Conservation (phyloP, 1,284 basidiomycete species). For the Microbotryomycetes sp. region DNA sequence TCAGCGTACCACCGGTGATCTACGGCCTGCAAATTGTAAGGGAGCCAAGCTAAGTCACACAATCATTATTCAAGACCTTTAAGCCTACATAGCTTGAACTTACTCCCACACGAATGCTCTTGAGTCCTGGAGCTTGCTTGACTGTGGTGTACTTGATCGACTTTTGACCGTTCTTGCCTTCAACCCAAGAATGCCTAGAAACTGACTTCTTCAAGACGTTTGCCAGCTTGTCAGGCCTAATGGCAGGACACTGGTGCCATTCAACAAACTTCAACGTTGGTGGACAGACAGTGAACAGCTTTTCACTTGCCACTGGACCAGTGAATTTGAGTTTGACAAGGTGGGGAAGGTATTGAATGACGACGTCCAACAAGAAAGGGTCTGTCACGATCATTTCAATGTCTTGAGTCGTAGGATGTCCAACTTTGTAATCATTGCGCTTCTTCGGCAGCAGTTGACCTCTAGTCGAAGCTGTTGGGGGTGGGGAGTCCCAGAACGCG, state of each 20-base stretch:
- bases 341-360: slow-evolving; percentile 17
- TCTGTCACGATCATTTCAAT: slow-evolving; percentile 3
- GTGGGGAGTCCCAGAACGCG: too few species aligned
- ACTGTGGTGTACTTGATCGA: too few species aligned
- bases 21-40: too few species aligned
- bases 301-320: slow-evolving; percentile 14
- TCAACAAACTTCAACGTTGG: slow-evolving; percentile 8
- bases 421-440: slow-evolving; percentile 18
- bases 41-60: too few species aligned
- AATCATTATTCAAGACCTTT: too few species aligned
- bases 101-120: too few species aligned
- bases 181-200: too few species aligned
- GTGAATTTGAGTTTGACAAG: slow-evolving; percentile 9
- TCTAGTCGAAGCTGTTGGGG: too few species aligned
- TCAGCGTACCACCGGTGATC: too few species aligned
- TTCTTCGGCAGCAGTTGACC: slow-evolving; percentile 2
- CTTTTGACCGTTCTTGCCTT: too few species aligned
- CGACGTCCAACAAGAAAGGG: slow-evolving; percentile 20
- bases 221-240: slow-evolving; percentile 12
- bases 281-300: slow-evolving; percentile 18
- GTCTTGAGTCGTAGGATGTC: slow-evolving; percentile 3
- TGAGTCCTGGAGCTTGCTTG: too few species aligned
- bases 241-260: slow-evolving; percentile 11
- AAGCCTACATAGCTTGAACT: too few species aligned
- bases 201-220: slow-evolving; percentile 18